A percentile compares a stretch with the other conserved stretches of the same genome.
These are phyloP conservation scores for Linum tenue DNA, from an alignment of 345 rosid species.

Conservation along the genomic window DNA sequence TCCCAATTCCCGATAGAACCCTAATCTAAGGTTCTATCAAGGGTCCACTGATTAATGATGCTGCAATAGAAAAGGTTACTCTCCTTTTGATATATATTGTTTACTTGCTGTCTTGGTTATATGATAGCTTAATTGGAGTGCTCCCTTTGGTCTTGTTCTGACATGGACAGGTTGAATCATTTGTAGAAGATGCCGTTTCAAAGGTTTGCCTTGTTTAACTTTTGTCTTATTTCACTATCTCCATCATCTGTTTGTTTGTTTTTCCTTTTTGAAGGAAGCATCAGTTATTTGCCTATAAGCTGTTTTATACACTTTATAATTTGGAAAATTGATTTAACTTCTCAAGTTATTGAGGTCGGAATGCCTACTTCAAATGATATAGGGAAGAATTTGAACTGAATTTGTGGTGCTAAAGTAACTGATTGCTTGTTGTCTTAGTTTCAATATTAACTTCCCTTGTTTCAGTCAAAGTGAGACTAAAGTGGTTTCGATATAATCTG, in stretches of 20 bases:
- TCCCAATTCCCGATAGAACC: too few relatives aligned
- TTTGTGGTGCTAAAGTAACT: not conserved
- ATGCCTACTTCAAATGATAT: not conserved
- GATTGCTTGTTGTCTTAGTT: not conserved
- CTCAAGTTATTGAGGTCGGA: not conserved
- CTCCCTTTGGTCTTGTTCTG: constrained; percentile 17
- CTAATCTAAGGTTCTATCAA: too few relatives aligned
- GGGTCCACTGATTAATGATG: constrained; percentile 93
- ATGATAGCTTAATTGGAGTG: constrained; percentile 2
- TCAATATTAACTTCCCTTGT: not conserved
- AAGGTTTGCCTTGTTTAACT: constrained; percentile 45
- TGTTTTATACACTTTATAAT: too few relatives aligned
- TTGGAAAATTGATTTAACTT: too few relatives aligned
- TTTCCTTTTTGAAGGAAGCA: too few relatives aligned
- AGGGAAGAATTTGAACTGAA: not conserved
- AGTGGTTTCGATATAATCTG: not conserved
- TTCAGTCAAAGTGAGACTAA: not conserved
- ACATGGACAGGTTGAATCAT: constrained; percentile 68
- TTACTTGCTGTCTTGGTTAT: constrained; percentile 10
- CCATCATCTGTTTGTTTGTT: not conserved
- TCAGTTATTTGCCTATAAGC: too few relatives aligned
- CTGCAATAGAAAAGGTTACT: constrained; percentile 74
- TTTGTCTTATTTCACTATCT: not conserved
- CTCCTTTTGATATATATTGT: constrained; percentile 10
- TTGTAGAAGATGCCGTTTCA: constrained; percentile 70